phyloP scores from a whole-genome alignment of 257 asterid species.

The Nicotiana otophora region DNA sequence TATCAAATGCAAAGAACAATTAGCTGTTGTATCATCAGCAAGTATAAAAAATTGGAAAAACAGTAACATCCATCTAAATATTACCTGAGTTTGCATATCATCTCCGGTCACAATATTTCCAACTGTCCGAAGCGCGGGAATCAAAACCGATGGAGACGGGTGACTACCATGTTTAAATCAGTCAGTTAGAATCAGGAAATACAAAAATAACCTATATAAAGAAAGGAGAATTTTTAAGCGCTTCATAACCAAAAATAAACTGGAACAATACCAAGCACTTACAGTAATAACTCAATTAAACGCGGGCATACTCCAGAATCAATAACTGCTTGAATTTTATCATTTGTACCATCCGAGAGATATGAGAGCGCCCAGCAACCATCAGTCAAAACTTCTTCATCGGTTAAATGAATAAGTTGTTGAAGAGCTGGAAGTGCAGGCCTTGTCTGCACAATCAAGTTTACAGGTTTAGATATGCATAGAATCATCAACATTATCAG shows the following conservation, averaged over 20 bases:
- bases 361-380: slow-evolving; percentile 90
- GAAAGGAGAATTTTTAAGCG: neutral
- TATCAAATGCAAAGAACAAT: slow-evolving; percentile 1
- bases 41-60: neutral
- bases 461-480: slow-evolving; percentile 7
- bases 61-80: neutral
- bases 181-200: neutral
- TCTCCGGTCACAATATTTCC: slow-evolving; percentile 14
- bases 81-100: slow-evolving; percentile 17
- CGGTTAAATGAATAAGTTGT: slow-evolving; percentile 9
- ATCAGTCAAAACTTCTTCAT: slow-evolving; percentile 11
- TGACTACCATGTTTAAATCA: slow-evolving; percentile 6
- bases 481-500: neutral
- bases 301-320: slow-evolving; percentile 88
- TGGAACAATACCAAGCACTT: slow-evolving; percentile 27
- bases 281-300: slow-evolving; percentile 65
- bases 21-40: neutral
- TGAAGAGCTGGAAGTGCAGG: slow-evolving; percentile 65
- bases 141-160: slow-evolving; percentile 13
- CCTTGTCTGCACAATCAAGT: slow-evolving; percentile 43
- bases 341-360: slow-evolving; percentile 70
- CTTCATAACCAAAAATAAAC: slow-evolving; percentile 2
- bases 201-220: neutral
- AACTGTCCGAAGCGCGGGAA: slow-evolving; percentile 14
- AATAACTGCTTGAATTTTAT: slow-evolving; percentile 58